Base-by-base conservation (phyloP, 768 basidiomycete species). In the Trametes coccinea region DNA sequence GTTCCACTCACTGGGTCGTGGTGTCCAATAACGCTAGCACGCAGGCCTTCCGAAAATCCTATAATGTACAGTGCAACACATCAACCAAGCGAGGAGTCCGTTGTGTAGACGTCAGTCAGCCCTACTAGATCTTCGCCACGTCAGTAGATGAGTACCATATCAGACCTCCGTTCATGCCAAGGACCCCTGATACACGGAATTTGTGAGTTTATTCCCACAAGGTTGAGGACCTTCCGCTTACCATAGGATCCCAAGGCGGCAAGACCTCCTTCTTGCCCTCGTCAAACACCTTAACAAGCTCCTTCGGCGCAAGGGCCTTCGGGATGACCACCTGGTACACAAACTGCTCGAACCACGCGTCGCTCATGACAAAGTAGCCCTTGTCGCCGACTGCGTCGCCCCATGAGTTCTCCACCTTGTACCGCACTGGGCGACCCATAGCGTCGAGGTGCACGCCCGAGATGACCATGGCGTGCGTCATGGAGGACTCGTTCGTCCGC, bases 391-490 rank as follows among this genome's bases (percentile, higher is more conserved):
- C 81, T 0, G 77, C 76, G 30, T 87, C 85, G 14, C 92, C 91
- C 96, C 96, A 98, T 3, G 88, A 90, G 78, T 98, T 98, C 80
- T 98, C 96, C 17, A 98, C 92, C 75, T 93, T 93, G 83, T 93
- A 98, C n/a, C 93, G 83, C 17, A 95, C 75, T 0, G 94, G 88
- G 59, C 83, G 84, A 54, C 92, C 93, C 2, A 73, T 71, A 11
- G 77, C 74, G 69, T 95, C 94, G 51, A 97, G 77, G 71, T 98
- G 95, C 16, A 95, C 95, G 16, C 84, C 95, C 16, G 90, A 88
- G 72, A 98, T 95, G 45, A 96, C 93, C 92, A 93, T 91, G 64
- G 93, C 93, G 72, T 98, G 95, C 0, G 95, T 98, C 95, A 97
- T 96, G 34, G 88, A 73, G 0, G 90, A 92, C 69, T 98, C 95